These are phyloP conservation scores for Geosmithia putterillii DNA, from an alignment of 2,329 filamentous ascomycete species.

Conservation along the genomic window DNA sequence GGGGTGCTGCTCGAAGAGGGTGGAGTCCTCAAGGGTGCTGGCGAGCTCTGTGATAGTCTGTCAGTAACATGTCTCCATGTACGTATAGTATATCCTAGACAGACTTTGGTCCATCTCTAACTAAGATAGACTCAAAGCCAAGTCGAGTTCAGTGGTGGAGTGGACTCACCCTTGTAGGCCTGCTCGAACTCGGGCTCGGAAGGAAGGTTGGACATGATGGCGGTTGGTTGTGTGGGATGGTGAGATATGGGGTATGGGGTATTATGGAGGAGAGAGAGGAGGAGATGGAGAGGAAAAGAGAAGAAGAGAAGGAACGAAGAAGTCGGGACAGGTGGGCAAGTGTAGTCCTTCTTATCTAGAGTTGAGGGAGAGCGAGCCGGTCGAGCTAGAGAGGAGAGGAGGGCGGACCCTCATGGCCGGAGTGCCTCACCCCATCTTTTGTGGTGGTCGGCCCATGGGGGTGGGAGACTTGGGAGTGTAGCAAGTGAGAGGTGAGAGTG, in stretches of 20 bases:
- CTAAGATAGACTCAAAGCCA: too few relatives aligned
- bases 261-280: not conserved
- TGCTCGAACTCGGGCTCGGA: constrained; percentile 96
- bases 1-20: constrained; percentile 85
- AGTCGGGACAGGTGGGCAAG: not conserved
- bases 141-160: too few relatives aligned
- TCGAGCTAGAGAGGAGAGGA: not conserved
- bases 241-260: not conserved
- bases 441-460: not conserved
- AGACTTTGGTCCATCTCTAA: too few relatives aligned
- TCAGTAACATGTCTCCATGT: not conserved
- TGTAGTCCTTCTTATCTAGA: not conserved
- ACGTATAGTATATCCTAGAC: too few relatives aligned
- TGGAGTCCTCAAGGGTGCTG: constrained; percentile 87
- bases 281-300: not conserved
- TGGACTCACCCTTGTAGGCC: constrained; percentile 73
- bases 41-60: constrained; percentile 57
- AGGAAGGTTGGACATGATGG: constrained; percentile 66
- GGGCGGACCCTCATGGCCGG: not conserved
- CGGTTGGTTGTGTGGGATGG: not conserved
- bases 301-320: not conserved
- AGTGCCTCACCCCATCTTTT: not conserved
- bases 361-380: not conserved
- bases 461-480: too few relatives aligned
- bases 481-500: not conserved